Conservation (phyloP, 192 early-diverging fungal genomes). For the Coemansia sp. region DNA sequence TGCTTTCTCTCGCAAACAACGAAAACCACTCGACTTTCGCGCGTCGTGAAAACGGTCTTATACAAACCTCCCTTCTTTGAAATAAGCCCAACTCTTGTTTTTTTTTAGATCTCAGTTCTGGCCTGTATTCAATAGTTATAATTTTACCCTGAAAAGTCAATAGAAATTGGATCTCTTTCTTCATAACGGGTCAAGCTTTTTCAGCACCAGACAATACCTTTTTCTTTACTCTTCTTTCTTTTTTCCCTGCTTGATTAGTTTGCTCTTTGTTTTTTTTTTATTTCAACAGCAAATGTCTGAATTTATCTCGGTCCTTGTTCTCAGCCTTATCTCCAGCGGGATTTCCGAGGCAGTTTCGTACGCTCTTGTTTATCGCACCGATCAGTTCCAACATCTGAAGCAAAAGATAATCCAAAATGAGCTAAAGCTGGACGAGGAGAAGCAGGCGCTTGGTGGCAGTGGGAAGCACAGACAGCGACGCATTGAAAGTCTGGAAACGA, state of each 20-base stretch:
- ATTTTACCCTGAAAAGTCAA: no score
- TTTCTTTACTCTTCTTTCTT: constrained; percentile 9
- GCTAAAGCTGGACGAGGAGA: constrained; percentile 39
- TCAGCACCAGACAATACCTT: no score
- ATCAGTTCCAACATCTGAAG: constrained; percentile 47
- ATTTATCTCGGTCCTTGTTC: constrained; percentile 25
- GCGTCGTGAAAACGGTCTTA: no score
- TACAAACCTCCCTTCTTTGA: no score
- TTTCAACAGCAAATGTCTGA: constrained; percentile 27
- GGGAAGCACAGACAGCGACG: constrained; percentile 48
- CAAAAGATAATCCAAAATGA: constrained; percentile 42
- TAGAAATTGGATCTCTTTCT: no score
- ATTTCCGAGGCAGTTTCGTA: constrained; percentile 48
- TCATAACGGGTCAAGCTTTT: no score
- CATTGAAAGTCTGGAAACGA: constrained; percentile 46
- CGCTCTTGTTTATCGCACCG: constrained; percentile 40
- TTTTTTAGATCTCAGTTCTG: no score
- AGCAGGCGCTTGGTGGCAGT: constrained; percentile 14
- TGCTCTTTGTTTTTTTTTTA: background rate
- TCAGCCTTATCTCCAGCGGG: constrained; percentile 42
- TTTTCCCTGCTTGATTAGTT: background rate
- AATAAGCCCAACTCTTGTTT: no score
- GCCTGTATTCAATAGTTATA: no score
- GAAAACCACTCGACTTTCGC: no score
- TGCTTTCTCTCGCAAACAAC: no score